Percentiles rank a stretch among this genome's conserved stretches.
phyloP scores from a whole-genome alignment of 2,329 filamentous ascomycete species.

The Phialophora expanda region DNA sequence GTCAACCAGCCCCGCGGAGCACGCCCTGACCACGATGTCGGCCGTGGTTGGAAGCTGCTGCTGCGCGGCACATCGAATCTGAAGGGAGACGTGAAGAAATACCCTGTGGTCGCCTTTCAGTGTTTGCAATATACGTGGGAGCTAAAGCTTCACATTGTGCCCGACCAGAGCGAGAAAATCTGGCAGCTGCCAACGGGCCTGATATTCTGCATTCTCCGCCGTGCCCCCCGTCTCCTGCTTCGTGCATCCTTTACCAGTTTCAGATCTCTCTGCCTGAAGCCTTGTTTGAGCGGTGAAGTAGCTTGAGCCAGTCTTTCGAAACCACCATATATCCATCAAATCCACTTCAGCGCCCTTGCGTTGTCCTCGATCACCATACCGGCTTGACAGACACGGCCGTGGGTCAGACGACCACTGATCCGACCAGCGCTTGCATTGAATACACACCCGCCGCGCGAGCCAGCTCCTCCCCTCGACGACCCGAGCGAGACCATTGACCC shows the following conservation, averaged over 20 bases:
- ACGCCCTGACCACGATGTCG: constrained; percentile 11
- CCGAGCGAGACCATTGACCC: constrained; percentile 12
- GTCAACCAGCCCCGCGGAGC: constrained; percentile 16
- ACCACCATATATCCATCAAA: constrained; percentile 20
- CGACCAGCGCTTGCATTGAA: constrained; percentile 12
- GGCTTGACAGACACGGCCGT: constrained; percentile 5
- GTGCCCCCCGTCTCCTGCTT: constrained; percentile 20
- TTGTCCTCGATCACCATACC: constrained; percentile 19
- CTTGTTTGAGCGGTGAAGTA: constrained; percentile 32
- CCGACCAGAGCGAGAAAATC: background rate
- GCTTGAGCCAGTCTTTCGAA: constrained; percentile 19
- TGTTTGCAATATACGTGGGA: constrained; percentile 1
- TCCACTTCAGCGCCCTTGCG: constrained; percentile 20
- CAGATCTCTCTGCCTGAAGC: constrained; percentile 17
- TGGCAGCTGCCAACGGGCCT: background rate
- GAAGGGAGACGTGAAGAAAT: background rate
- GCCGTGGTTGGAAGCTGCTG: constrained; percentile 2
- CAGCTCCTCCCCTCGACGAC: background rate
- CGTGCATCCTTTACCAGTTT: constrained; percentile 12
- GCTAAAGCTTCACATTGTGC: constrained; percentile 9
- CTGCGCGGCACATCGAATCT: background rate
- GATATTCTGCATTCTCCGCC: background rate
- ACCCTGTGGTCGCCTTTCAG: background rate
- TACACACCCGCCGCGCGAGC: constrained; percentile 2
- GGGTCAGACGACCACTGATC: constrained; percentile 17